Evolutionary conservation across 768 basidiomycete genomes (phyloP).

Genomic region (Polyporus arcularius): DNA sequence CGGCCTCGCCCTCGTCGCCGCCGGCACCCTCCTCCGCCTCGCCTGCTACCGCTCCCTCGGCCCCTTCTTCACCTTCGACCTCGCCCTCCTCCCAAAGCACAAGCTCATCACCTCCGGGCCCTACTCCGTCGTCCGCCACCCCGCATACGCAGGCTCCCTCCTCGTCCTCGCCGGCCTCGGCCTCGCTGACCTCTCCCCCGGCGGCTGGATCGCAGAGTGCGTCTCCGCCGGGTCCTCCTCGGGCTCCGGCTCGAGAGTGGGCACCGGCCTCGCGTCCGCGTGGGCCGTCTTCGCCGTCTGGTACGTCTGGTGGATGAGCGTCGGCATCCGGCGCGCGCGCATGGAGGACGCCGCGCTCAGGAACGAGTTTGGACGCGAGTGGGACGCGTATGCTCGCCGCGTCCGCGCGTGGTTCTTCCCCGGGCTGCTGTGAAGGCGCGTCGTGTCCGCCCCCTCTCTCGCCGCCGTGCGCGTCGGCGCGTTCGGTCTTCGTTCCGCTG

Average conservation of each 20-base stretch:
- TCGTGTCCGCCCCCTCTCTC: background rate
- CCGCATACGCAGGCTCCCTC: conserved; percentile 31
- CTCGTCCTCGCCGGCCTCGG: conserved; percentile 20
- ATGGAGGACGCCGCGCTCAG: conserved; percentile 22
- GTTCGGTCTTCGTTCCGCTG: too few relatives aligned
- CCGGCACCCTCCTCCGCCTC: conserved; percentile 22
- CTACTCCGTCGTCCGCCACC: conserved; percentile 39
- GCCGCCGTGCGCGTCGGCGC: too few relatives aligned
- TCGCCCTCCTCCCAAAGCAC: conserved; percentile 34
- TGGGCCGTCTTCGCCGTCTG: conserved; percentile 19
- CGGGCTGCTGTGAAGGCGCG: conserved; percentile 9
- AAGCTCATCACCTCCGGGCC: conserved; percentile 36
- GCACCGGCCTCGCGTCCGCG: background rate
- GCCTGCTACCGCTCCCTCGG: conserved; percentile 36
- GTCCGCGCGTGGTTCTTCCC: conserved; percentile 27
- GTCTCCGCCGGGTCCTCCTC: conserved; percentile 8
- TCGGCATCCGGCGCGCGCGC: conserved; percentile 17
- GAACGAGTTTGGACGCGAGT: conserved; percentile 20
- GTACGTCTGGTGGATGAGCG: conserved; percentile 20
- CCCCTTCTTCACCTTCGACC: conserved; percentile 37
- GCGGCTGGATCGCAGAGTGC: conserved; percentile 25
- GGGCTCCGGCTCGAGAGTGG: background rate
- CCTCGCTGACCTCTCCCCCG: conserved; percentile 17
- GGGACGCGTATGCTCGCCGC: conserved; percentile 21
- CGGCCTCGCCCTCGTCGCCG: conserved; percentile 20